Conservation (phyloP, 768 basidiomycete species). For the Terana coerulea region DNA sequence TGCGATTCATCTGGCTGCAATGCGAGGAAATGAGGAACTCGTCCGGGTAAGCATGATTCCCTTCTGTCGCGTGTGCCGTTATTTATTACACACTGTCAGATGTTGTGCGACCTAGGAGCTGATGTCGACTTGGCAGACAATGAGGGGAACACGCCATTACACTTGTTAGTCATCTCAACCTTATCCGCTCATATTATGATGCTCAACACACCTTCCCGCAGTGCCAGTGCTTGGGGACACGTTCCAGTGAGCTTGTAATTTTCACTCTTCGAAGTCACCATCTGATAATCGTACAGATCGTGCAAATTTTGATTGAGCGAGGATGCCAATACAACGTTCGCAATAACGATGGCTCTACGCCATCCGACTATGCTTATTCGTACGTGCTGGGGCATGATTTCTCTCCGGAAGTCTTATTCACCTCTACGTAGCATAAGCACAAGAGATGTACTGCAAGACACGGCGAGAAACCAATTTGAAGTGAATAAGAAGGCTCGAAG, state of each 20-base stretch:
- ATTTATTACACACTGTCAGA: constrained; percentile 44
- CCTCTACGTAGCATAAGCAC: constrained; percentile 55
- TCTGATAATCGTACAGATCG: constrained; percentile 45
- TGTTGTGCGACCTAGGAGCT: constrained; percentile 87
- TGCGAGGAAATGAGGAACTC: constrained; percentile 87
- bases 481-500: constrained; percentile 73
- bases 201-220: constrained; percentile 26
- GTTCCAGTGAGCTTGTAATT: constrained; percentile 53
- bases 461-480: constrained; percentile 76
- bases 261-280: constrained; percentile 15
- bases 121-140: constrained; percentile 89
- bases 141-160: constrained; percentile 88
- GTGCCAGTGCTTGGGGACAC: constrained; percentile 87
- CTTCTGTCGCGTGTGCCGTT: neutral
- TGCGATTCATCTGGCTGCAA: constrained; percentile 81
- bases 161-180: constrained; percentile 64
- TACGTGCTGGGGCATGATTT: constrained; percentile 40
- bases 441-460: constrained; percentile 73
- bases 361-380: constrained; percentile 92
- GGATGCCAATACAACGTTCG: constrained; percentile 80
- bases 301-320: constrained; percentile 83
- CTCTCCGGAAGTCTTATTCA: constrained; percentile 5
- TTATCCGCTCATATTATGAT: constrained; percentile 1
- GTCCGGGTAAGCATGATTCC: constrained; percentile 58
- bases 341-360: constrained; percentile 90